These are phyloP conservation scores for Orbilia brochopaga DNA, from an alignment of 2,329 filamentous ascomycete genomes.

Conservation along the genomic window DNA sequence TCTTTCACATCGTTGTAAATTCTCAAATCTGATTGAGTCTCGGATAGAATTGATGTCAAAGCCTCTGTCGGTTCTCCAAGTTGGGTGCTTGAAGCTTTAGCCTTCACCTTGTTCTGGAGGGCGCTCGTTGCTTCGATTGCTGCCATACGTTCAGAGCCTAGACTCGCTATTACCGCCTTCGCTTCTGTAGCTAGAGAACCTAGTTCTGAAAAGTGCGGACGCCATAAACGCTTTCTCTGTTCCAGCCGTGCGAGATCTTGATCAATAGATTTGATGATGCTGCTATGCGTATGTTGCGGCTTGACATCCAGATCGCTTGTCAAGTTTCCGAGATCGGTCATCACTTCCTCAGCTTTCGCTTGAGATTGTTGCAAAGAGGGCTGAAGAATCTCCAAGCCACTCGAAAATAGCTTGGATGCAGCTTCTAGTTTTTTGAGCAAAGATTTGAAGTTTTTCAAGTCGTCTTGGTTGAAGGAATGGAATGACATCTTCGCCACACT, in stretches of 20 bases:
- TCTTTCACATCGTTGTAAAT: not conserved
- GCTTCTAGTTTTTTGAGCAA: not conserved
- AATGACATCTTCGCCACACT: not conserved
- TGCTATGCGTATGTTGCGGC: too few relatives aligned
- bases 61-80: not conserved
- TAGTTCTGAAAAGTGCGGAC: conserved; percentile 3
- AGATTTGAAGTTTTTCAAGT: not conserved
- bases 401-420: not conserved
- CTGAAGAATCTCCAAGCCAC: not conserved
- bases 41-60: not conserved
- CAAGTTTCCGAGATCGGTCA: not conserved
- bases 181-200: conserved; percentile 2
- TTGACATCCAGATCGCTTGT: not conserved
- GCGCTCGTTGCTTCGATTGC: not conserved
- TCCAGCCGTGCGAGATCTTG: not conserved
- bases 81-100: not conserved
- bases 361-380: not conserved
- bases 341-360: not conserved
- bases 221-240: not conserved
- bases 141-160: conserved; percentile 6
- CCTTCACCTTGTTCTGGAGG: conserved; percentile 6
- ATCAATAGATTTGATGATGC: not conserved
- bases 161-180: not conserved
- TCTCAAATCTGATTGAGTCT: not conserved
- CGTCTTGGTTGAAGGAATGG: not conserved